These are phyloP conservation scores for Amaranthus cruentus DNA, from an alignment of 148 eudicot species.

Conservation along the genomic window DNA sequence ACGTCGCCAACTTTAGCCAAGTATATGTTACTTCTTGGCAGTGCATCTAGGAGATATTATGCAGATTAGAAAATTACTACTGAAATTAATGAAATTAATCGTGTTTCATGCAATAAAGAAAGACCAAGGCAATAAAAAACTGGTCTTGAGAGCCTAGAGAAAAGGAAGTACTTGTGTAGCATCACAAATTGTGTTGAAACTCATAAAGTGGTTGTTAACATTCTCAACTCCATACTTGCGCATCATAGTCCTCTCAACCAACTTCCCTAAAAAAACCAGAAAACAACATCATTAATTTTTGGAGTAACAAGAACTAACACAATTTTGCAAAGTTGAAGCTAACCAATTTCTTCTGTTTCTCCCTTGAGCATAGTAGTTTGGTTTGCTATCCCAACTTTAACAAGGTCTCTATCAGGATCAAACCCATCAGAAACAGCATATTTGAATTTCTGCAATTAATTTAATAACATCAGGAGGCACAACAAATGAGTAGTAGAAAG, in stretches of 20 bases:
- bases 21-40: neutral
- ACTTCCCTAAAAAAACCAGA: conserved; percentile 50
- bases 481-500: neutral
- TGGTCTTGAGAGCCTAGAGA: neutral
- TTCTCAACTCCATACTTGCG: conserved; percentile 82
- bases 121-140: neutral
- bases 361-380: conserved; percentile 99
- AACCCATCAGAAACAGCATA: conserved; percentile 81
- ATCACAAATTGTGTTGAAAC: conserved; percentile 97
- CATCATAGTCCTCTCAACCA: conserved; percentile 86
- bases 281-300: neutral
- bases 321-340: conserved; percentile 24
- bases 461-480: neutral
- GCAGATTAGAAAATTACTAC: neutral
- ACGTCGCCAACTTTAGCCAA: neutral
- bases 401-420: conserved; percentile 89
- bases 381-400: conserved; percentile 87
- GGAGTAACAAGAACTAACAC: neutral
- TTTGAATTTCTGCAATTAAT: conserved; percentile 73
- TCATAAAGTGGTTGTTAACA: conserved; percentile 67
- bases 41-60: neutral
- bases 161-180: conserved; percentile 75
- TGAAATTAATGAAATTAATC: neutral
- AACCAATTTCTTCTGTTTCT: conserved; percentile 98
- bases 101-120: neutral